Conservation (phyloP, 2,329 filamentous ascomycete genomes). For the Diaporthe sp. region DNA sequence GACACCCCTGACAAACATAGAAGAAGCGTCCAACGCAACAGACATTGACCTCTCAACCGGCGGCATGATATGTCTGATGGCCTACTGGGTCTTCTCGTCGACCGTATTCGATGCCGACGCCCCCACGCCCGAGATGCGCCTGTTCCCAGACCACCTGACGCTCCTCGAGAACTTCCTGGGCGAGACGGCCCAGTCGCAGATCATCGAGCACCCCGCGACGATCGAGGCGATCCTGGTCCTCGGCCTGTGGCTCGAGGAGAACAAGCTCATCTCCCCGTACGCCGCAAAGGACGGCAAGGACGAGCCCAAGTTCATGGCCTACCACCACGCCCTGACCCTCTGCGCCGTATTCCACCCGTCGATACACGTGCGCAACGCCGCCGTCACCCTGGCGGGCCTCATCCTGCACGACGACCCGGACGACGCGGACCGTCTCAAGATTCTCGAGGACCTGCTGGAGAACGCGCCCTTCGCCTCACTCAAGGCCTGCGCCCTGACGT, state of each 20-base stretch:
- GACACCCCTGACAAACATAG: constrained; percentile 54
- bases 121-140: constrained; percentile 61
- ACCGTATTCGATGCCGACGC: constrained; percentile 69
- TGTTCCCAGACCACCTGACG: constrained; percentile 70
- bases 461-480: constrained; percentile 72
- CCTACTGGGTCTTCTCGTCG: constrained; percentile 72
- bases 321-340: constrained; percentile 69
- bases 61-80: constrained; percentile 68
- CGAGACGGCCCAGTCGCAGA: constrained; percentile 58
- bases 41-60: constrained; percentile 68
- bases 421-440: constrained; percentile 67
- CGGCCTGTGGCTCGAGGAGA: constrained; percentile 67
- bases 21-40: constrained; percentile 48
- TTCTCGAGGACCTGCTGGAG: constrained; percentile 73
- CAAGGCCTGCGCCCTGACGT: constrained; percentile 71
- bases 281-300: constrained; percentile 33
- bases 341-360: constrained; percentile 67
- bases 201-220: constrained; percentile 62
- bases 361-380: constrained; percentile 64
- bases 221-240: constrained; percentile 70
- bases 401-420: constrained; percentile 69
- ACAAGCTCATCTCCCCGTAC: constrained; percentile 53
- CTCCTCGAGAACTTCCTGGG: constrained; percentile 65
- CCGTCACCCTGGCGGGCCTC: constrained; percentile 62
- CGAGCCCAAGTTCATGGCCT: constrained; percentile 61